Evolutionary conservation across 129 eudicot species (phyloP), one percentile per base, ranked within the genome.

Genomic region (Helianthus annuus): DNA sequence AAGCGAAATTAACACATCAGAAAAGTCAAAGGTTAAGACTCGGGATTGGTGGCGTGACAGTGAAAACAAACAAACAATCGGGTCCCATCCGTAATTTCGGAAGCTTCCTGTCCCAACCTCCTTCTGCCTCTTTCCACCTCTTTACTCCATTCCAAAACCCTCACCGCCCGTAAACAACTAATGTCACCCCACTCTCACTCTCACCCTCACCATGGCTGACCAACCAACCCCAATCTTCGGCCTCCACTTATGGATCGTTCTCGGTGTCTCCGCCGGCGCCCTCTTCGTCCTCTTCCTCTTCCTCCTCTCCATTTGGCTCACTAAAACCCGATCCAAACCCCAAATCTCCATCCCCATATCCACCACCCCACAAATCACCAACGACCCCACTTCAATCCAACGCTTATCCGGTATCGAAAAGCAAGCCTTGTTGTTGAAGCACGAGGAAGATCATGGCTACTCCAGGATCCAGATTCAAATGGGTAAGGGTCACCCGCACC

Each of bases 191-290:
- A 67, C 17, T 45, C 39, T 27, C 59, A 53, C 71, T 73, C 17
- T 27, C 48, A 6, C 12, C 51, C 17, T 27, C 48, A 6, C 12
- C 51, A 78, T 86, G 83, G 60, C 57, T 64, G 79, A 80, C 45
- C 84, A 81, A 19, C 79, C 77, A 48, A 87, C 92, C 70, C 82
- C 87, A 36, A 76, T 87, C 34, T 84, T 87, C 63, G 89, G 87
- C 0, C 86, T 87, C 7, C 75, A 81, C 16, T 64, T 82, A 72
- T 87, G 89, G 89, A 74, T 84, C 56, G 74, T 87, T 10, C 46
- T 84, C 10, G 89, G 89, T 9, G 71, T 87, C 29, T 72, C 79
- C 44, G 82, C 78, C 56, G 93, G 93, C 42, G 80, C 87, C 15
- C 60, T 78, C 38, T 73, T 87, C 72, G 87, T 87, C 56, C 81